Conservation (phyloP, 768 basidiomycete genomes). For the Mycena epipterygia region DNA sequence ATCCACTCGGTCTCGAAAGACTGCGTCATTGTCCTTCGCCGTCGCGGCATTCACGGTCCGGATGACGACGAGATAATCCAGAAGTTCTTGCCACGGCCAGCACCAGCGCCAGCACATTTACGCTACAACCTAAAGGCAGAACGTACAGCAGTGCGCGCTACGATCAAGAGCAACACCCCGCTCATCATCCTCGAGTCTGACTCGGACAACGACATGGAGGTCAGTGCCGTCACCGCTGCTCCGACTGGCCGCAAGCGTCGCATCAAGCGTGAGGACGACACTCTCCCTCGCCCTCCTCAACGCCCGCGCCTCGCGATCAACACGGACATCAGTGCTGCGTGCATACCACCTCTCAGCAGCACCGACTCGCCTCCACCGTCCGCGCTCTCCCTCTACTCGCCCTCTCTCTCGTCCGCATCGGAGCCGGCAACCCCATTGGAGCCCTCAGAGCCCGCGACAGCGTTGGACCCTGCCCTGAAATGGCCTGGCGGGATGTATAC, state of each 20-base stretch:
- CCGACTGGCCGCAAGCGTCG: not conserved
- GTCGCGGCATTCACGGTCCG: not conserved
- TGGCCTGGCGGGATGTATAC: no score
- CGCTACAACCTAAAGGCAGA: not conserved
- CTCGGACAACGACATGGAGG: not conserved
- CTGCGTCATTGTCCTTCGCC: not conserved
- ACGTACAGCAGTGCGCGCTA: not conserved
- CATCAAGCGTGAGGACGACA: not conserved
- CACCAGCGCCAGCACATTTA: not conserved
- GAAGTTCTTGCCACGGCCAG: not conserved
- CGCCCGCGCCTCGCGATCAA: not conserved
- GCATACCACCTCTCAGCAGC: not conserved
- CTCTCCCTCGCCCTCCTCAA: not conserved
- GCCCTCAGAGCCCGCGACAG: no score
- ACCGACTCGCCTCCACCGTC: not conserved
- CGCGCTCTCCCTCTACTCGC: not conserved
- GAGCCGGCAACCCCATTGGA: no score
- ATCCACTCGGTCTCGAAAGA: not conserved
- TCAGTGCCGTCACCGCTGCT: not conserved
- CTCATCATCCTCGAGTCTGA: not conserved
- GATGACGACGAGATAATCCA: not conserved
- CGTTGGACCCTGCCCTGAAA: no score
- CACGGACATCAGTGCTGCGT: not conserved
- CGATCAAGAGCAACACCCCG: not conserved
- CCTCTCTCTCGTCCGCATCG: not conserved